These are phyloP conservation scores for Mucor plumbeus DNA, from an alignment of 371 early-diverging fungal species.

Conservation along the genomic window DNA sequence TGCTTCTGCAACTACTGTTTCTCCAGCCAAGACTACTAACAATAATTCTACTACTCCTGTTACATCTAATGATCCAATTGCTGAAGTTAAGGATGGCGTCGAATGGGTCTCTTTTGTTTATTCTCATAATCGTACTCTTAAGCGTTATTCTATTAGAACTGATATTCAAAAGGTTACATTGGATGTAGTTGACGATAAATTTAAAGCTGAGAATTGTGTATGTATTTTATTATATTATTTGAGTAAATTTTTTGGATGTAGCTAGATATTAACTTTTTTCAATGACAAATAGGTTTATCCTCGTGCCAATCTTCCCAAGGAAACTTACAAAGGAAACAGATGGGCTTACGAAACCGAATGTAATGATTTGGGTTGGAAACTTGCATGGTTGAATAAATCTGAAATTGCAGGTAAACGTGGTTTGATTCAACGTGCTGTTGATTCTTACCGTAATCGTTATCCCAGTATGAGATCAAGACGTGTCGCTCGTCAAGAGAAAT, in stretches of 20 bases:
- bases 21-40: conserved; percentile 19
- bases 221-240: conserved; percentile 22
- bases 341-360: conserved; percentile 95
- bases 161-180: conserved; percentile 81
- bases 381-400: conserved; percentile 87
- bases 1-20: conserved; percentile 12
- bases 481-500: conserved; percentile 85
- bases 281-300: conserved; percentile 45
- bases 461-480: conserved; percentile 82
- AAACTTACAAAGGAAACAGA: conserved; percentile 87
- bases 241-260: neutral
- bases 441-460: conserved; percentile 89
- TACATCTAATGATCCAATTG: conserved; percentile 44
- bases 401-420: conserved; percentile 90
- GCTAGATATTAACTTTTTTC: conserved; percentile 8
- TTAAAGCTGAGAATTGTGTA: conserved; percentile 84
- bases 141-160: conserved; percentile 78
- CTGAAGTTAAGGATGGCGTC: conserved; percentile 62
- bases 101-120: conserved; percentile 78
- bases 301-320: conserved; percentile 75
- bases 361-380: conserved; percentile 91
- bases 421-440: conserved; percentile 94
- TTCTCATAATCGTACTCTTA: conserved; percentile 64
- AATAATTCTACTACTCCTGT: conserved; percentile 1
- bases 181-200: conserved; percentile 71